phyloP scores from a whole-genome alignment of 2,329 filamentous ascomycete species.

The Fusarium napiforme region DNA sequence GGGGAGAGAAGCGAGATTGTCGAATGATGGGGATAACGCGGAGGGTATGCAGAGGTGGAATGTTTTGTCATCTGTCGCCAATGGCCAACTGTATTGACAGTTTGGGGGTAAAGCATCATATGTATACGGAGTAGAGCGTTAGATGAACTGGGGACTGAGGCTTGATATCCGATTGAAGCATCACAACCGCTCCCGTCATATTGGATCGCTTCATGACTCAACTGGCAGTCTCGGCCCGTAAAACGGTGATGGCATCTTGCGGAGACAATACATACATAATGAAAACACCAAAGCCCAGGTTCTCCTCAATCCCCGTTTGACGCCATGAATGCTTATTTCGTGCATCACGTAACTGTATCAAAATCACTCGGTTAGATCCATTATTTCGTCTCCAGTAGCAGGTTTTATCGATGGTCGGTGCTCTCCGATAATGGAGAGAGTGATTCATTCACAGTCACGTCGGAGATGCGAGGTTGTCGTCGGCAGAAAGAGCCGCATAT shows the following conservation, averaged over 20 bases:
- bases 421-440: conserved; percentile 21
- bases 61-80: conserved; percentile 4
- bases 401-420: background rate
- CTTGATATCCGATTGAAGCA: conserved; percentile 7
- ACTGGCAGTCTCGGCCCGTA: conserved; percentile 7
- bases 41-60: conserved; percentile 4
- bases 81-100: background rate
- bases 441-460: conserved; percentile 7
- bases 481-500: conserved; percentile 24
- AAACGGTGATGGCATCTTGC: conserved; percentile 10
- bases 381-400: conserved; percentile 1
- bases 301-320: conserved; percentile 30
- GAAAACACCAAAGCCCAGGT: conserved; percentile 18
- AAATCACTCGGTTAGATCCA: background rate
- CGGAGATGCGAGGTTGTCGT: conserved; percentile 31
- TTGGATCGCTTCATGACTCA: conserved; percentile 1
- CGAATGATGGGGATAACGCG: conserved; percentile 33
- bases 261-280: conserved; percentile 34
- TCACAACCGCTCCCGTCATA: background rate
- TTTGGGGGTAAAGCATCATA: background rate
- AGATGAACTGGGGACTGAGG: background rate
- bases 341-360: conserved; percentile 22
- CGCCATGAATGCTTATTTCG: conserved; percentile 33
- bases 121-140: background rate
- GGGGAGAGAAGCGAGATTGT: conserved; percentile 36